Conservation (phyloP, 352 stramenopile species). For the Phytopythium oedochilum region DNA sequence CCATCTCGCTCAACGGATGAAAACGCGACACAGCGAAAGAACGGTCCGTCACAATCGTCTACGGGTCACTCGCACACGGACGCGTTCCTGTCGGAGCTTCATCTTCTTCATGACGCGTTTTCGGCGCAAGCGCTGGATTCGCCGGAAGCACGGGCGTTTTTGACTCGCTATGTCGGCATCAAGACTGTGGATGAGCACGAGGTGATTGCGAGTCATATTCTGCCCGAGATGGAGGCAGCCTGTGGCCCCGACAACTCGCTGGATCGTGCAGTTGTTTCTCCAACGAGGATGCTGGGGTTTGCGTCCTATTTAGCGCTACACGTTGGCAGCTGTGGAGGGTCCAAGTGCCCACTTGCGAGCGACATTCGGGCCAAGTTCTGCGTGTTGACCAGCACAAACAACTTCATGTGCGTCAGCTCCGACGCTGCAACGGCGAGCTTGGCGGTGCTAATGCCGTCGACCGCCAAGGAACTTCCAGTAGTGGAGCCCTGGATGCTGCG, state of each 20-base stretch:
- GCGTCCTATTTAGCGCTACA: constrained; percentile 32
- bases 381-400: constrained; percentile 20
- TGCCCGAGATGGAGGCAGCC: constrained; percentile 31
- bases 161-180: constrained; percentile 48
- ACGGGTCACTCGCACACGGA: not conserved
- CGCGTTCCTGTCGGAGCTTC: constrained; percentile 16
- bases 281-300: constrained; percentile 17
- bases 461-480: not conserved
- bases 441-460: constrained; percentile 27
- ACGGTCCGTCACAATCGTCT: too few relatives aligned
- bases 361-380: constrained; percentile 25
- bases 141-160: constrained; percentile 34
- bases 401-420: constrained; percentile 6
- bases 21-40: not conserved
- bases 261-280: not conserved
- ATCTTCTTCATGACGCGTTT: constrained; percentile 40
- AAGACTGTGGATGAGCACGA: constrained; percentile 68
- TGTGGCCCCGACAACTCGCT: not conserved
- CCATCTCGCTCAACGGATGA: not conserved
- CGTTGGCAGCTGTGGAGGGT: constrained; percentile 15
- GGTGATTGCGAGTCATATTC: constrained; percentile 57
- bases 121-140: constrained; percentile 17
- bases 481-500: constrained; percentile 4
- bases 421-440: constrained; percentile 6
- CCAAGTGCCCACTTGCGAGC: constrained; percentile 17